Evolutionary conservation across 1,284 basidiomycete species (phyloP).

Genomic region (Rhodotorula mucilaginosa): DNA sequence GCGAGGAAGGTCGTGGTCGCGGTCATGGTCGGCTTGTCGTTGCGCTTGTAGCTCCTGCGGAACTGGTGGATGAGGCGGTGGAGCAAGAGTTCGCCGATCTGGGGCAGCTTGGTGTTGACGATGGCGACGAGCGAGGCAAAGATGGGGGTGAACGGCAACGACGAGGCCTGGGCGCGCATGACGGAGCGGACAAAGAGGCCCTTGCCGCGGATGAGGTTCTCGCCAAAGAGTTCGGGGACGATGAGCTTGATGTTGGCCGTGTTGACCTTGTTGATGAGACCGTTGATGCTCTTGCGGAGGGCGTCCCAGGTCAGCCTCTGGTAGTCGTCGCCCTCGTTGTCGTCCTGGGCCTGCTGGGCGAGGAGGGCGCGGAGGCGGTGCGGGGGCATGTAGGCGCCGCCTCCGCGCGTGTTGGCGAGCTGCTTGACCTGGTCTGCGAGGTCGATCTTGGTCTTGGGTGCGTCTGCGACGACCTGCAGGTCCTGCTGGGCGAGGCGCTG

Average conservation of each 20-base stretch:
- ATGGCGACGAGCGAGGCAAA: slow-evolving; percentile 92
- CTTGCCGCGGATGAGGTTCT: slow-evolving; percentile 85
- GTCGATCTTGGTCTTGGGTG: slow-evolving; percentile 46
- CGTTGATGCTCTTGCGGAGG: slow-evolving; percentile 93
- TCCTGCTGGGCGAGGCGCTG: slow-evolving; percentile 71
- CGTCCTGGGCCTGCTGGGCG: slow-evolving; percentile 68
- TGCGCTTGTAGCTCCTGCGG: slow-evolving; percentile 88
- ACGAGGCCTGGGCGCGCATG: slow-evolving; percentile 96
- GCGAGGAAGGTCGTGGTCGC: slow-evolving; percentile 94
- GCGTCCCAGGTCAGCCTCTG: slow-evolving; percentile 97
- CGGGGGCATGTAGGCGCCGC: slow-evolving; percentile 95
- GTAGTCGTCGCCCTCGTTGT: slow-evolving; percentile 87
- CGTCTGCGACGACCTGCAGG: slow-evolving; percentile 54
- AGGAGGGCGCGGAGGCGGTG: slow-evolving; percentile 87
- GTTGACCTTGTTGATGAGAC: slow-evolving; percentile 89
- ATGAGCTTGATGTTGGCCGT: slow-evolving; percentile 75
- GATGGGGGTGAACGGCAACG: slow-evolving; percentile 95
- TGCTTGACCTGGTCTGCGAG: slow-evolving; percentile 53
- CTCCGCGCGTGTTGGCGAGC: slow-evolving; percentile 57
- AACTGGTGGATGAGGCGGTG: slow-evolving; percentile 91
- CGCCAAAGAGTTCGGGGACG: slow-evolving; percentile 86
- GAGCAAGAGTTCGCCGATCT: slow-evolving; percentile 88
- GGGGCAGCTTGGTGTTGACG: slow-evolving; percentile 95
- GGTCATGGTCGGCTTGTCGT: slow-evolving; percentile 95
- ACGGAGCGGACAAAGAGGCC: slow-evolving; percentile 87